Percentiles rank a stretch among this genome's conserved stretches.
Conservation (phyloP, 139 green algal species). For the Picocystis salinarum region DNA sequence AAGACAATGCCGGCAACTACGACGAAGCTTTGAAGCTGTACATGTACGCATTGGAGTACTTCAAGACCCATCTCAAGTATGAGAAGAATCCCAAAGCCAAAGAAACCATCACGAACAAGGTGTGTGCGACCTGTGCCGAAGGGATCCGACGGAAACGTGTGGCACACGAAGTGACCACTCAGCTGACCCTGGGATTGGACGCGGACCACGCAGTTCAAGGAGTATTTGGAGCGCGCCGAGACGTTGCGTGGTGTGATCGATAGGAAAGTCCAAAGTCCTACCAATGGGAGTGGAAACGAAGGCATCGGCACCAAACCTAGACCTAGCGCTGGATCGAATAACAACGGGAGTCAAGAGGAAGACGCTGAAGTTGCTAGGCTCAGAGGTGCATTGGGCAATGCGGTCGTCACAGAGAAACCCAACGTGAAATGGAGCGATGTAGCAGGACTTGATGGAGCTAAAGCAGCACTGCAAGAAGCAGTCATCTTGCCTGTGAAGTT, state of each 20-base stretch:
- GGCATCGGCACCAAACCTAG: conserved; percentile 4
- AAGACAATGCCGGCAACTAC: conserved; percentile 53
- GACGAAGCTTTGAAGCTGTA: conserved; percentile 44
- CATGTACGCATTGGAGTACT: conserved; percentile 41
- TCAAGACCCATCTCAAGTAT: conserved; percentile 65
- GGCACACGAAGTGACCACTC: background rate
- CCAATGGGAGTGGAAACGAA: conserved; percentile 14
- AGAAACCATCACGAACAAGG: conserved; percentile 38
- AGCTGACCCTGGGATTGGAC: conserved; percentile 1
- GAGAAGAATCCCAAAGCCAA: conserved; percentile 65
- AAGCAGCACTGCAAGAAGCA: conserved; percentile 96
- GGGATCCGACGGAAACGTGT: background rate
- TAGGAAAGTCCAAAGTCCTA: conserved; percentile 10
- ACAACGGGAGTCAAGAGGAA: conserved; percentile 19
- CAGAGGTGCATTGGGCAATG: conserved; percentile 38
- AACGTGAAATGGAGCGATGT: conserved; percentile 96
- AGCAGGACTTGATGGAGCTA: conserved; percentile 85
- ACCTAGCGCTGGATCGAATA: conserved; percentile 1
- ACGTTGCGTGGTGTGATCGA: conserved; percentile 64
- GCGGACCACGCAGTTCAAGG: conserved; percentile 46
- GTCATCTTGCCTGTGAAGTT: conserved; percentile 99
- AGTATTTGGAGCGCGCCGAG: conserved; percentile 85
- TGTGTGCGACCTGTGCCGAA: background rate
- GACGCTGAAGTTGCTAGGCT: conserved; percentile 62
- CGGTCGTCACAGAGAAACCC: conserved; percentile 77